Percentiles rank a stretch among this genome's conserved stretches.
Evolutionary conservation across 768 basidiomycete species (phyloP).

Genomic region (Boletus pseudopeckii): DNA sequence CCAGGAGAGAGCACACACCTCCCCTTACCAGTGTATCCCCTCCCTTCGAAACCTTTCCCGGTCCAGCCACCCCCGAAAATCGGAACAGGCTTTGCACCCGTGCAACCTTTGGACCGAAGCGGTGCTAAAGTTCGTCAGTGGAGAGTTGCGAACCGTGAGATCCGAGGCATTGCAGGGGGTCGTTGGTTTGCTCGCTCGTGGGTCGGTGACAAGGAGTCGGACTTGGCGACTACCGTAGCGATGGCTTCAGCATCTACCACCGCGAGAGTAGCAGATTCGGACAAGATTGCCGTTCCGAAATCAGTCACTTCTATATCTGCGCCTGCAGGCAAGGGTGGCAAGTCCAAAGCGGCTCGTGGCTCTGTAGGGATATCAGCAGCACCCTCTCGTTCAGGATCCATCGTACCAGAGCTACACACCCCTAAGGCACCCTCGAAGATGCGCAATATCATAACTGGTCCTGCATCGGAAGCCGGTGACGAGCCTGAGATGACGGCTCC

Average conservation of each 20-base stretch:
- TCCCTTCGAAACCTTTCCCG: conserved; percentile 80
- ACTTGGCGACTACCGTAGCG: conserved; percentile 44
- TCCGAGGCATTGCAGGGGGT: conserved; percentile 79
- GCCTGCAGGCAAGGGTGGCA: conserved; percentile 41
- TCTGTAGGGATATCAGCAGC: conserved; percentile 46
- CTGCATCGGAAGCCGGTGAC: conserved; percentile 47
- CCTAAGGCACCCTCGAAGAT: conserved; percentile 61
- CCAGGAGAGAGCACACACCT: conserved; percentile 50
- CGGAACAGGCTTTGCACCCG: conserved; percentile 66
- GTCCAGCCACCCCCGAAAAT: conserved; percentile 79
- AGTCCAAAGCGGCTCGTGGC: conserved; percentile 36
- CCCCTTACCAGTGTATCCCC: conserved; percentile 63
- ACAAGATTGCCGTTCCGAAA: conserved; percentile 34
- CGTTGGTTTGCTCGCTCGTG: conserved; percentile 78
- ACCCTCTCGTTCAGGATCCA: conserved; percentile 58
- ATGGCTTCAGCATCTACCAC: conserved; percentile 24
- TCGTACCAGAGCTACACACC: conserved; percentile 42
- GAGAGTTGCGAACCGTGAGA: conserved; percentile 72
- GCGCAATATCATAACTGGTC: conserved; percentile 55
- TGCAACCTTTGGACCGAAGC: conserved; percentile 62
- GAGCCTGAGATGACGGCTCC: conserved; percentile 41
- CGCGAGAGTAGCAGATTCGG: conserved; percentile 28
- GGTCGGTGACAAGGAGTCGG: conserved; percentile 82
- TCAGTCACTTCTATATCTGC: conserved; percentile 46
- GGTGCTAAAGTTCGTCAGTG: conserved; percentile 64